Evolutionary conservation across 1,284 basidiomycete species (phyloP), one percentile per base, ranked within the genome.

Genomic region (Farysia itapuensis): DNA sequence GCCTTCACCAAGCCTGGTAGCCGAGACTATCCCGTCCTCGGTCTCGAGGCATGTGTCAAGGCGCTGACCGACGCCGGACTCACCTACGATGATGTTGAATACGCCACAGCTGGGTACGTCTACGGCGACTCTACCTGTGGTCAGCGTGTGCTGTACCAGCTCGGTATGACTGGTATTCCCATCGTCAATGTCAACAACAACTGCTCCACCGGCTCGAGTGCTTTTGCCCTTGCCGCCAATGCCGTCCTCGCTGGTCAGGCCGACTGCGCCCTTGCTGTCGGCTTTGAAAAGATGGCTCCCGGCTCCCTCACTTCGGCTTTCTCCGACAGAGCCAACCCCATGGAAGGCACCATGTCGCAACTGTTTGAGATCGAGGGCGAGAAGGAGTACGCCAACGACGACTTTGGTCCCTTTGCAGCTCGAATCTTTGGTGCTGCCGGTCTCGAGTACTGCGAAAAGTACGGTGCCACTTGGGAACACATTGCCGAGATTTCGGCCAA

Each of bases 61-160:
- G 89, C 88, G 0, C 81, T 91, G 16, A 82, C 90, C 19, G 89
- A 91, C 70, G 88, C 89, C 63, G 89, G 88, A 81, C 82, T 91
- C 46, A 90, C 84, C 9, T 92, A 92, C 68, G 89, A 91, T 70
- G 78, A 79, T 1, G 77, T 92, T 23, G 81, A 91, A 72, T 83
- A 82, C 24, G 90, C 88, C 0, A 85, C 81, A 56, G 88, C 87
- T n/a, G 89, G 88, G 14, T 89, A 85, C 75, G 64, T 65, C 45
- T 72, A 66, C 52, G 68, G 67, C 23, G 70, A 70, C 52, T 71
- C 66, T 21, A 89, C 88, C 0, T 83, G 82, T 60, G 89, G 89
- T 16, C 89, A 91, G 78, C 81, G 88, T 20, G 85, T 88, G 3
- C 79, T 92, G n/a, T 92, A 91, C 77, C 85, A 85, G 72, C 84